These are phyloP conservation scores for Alternaria atra DNA, from an alignment of 2,329 filamentous ascomycete species.

Conservation along the genomic window DNA sequence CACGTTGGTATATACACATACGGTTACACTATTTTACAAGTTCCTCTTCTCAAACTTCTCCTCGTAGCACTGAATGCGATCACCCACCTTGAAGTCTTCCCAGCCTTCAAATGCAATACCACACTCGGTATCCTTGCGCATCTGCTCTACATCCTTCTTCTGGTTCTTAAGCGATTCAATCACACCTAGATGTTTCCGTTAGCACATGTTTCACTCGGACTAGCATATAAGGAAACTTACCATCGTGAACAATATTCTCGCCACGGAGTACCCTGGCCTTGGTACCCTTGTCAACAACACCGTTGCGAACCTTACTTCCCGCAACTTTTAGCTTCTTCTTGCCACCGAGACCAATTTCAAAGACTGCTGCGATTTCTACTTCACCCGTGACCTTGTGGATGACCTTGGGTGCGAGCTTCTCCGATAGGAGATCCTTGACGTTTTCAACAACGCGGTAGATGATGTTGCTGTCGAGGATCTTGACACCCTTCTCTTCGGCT, in stretches of 20 bases:
- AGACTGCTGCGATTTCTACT: constrained; percentile 83
- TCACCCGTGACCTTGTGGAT: constrained; percentile 81
- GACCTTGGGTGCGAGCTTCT: constrained; percentile 72
- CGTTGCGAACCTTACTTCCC: constrained; percentile 87
- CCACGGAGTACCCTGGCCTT: constrained; percentile 76
- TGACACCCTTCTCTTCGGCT: constrained; percentile 76
- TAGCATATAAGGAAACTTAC: constrained; percentile 63
- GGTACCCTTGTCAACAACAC: constrained; percentile 69
- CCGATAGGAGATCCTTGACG: constrained; percentile 72
- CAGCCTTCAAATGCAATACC: constrained; percentile 86
- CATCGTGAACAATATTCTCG: constrained; percentile 78
- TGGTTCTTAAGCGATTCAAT: constrained; percentile 86
- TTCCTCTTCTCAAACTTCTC: constrained; percentile 76
- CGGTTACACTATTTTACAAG: constrained; percentile 45
- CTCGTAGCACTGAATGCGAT: constrained; percentile 88
- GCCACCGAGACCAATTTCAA: constrained; percentile 82
- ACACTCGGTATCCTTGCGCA: constrained; percentile 93
- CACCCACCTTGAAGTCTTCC: constrained; percentile 79
- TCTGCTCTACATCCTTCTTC: constrained; percentile 90
- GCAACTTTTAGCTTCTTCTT: constrained; percentile 78
- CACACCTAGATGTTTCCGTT: constrained; percentile 64
- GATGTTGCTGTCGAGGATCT: constrained; percentile 84
- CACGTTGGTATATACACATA: not conserved
- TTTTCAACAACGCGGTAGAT: constrained; percentile 84
- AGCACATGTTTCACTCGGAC: not conserved